These are phyloP conservation scores for Cyberlindnera maclurae DNA, from an alignment of 805 yeast genomes.

Conservation along the genomic window DNA sequence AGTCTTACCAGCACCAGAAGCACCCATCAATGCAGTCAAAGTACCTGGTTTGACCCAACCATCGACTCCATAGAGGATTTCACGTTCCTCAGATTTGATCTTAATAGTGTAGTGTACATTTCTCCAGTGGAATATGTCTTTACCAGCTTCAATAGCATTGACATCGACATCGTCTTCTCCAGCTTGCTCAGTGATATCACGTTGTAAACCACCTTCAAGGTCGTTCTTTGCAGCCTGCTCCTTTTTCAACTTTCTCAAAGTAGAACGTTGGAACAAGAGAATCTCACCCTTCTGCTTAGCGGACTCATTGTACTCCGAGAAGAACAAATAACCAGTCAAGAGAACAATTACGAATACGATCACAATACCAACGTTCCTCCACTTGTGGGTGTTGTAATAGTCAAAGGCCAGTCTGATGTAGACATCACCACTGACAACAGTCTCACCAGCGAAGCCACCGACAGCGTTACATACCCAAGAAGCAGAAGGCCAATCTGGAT, in stretches of 20 bases:
- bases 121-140: constrained; percentile 70
- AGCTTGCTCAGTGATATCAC: constrained; percentile 21
- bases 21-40: constrained; percentile 71
- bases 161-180: constrained; percentile 15
- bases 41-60: constrained; percentile 86
- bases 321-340: constrained; percentile 42
- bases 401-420: constrained; percentile 38
- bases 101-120: constrained; percentile 65
- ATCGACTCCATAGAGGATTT: constrained; percentile 57
- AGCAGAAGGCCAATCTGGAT: constrained; percentile 21
- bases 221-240: constrained; percentile 23
- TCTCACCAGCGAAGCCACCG: constrained; percentile 74
- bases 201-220: constrained; percentile 24
- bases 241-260: constrained; percentile 41
- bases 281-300: constrained; percentile 70
- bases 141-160: constrained; percentile 28
- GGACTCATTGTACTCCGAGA: constrained; percentile 53
- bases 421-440: constrained; percentile 19
- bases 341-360: constrained; percentile 50
- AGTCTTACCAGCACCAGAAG: constrained; percentile 79
- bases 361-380: constrained; percentile 62
- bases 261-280: constrained; percentile 46
- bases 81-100: constrained; percentile 52
- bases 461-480: constrained; percentile 46
- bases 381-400: constrained; percentile 40